Conservation (phyloP, 257 asterid species). For the Ballota nigra region DNA sequence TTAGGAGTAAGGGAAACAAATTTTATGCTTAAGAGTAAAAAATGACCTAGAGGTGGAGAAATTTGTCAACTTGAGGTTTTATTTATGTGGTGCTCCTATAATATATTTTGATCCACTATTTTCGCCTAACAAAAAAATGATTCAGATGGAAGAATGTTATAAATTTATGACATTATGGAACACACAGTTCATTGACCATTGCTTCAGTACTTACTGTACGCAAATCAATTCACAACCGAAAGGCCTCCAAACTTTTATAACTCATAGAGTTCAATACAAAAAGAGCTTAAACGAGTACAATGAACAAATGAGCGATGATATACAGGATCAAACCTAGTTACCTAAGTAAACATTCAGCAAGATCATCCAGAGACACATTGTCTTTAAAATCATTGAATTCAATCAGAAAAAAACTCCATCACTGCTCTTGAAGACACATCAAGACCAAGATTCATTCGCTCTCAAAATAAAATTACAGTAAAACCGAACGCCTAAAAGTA, state of each 20-base stretch:
- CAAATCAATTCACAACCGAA: conserved; percentile 1
- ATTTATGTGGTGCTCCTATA: neutral
- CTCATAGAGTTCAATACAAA: conserved; percentile 5
- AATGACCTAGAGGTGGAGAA: neutral
- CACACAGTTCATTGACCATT: neutral
- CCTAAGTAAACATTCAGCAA: conserved; percentile 6
- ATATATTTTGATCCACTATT: neutral
- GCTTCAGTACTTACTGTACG: neutral
- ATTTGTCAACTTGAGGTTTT: neutral
- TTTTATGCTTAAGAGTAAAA: neutral
- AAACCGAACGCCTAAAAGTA: conserved; percentile 14
- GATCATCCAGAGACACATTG: conserved; percentile 4
- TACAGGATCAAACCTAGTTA: neutral
- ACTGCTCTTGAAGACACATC: neutral
- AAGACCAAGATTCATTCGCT: conserved; percentile 12
- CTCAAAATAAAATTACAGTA: neutral
- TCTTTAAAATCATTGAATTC: neutral
- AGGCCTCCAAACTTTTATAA: neutral
- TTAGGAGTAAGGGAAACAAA: neutral
- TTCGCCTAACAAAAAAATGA: neutral
- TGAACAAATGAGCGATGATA: neutral
- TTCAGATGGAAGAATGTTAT: conserved; percentile 1
- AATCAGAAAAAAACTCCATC: neutral
- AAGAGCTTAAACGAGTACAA: conserved; percentile 1
- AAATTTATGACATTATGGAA: neutral